Base-by-base conservation (phyloP, 495 filamentous ascomycete species). In the Penicillium verhagenii region DNA sequence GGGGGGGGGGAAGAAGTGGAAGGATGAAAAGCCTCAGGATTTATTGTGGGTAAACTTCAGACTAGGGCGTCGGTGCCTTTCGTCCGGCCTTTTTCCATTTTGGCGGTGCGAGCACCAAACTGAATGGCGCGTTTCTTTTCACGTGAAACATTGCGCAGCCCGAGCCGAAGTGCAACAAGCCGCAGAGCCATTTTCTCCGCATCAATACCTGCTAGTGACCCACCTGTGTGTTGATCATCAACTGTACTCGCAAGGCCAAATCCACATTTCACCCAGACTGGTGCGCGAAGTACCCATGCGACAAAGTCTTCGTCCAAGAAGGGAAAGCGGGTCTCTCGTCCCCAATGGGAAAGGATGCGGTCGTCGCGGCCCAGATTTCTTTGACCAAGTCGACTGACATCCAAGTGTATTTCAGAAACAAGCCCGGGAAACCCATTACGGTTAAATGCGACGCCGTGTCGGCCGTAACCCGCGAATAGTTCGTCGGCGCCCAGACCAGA, bases 401-500 rank as follows among this genome's bases (percentile, higher is more conserved):
- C 94, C 1, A 97, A 79, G 49, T 91, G 78, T 7, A 99, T 86
- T 68, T 97, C 93, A 1, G 88, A 82, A 9, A 94, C 72, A 0
- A 99, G 81, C 2, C 86, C 90, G 4, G 69, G 47, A 61, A 87
- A 90, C 0, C 90, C 86, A 23, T 70, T 64, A 0, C 84, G 80
- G 13, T 77, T 71, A 61, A 88, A 96, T 1, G 92, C 90, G 5
- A 85, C 81, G 1, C 85, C 82, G 58, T 99, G 94, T 2, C 94
- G 85, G 10, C 84, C 84, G 63, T 99, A 99, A 5, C 94, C 94
- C 18, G 86, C 94, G 57, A 99, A 96, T 3, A 99, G 85, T 70
- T 99, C 94, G 65, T 99, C 94, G 4, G 94, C 94, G 2, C 94
- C 94, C 7, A 99, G 84, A 8, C 94, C 94, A 9, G 93, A 97